phyloP scores from a whole-genome alignment of 2,329 filamentous ascomycete genomes.

The Fusarium marasasianum region DNA sequence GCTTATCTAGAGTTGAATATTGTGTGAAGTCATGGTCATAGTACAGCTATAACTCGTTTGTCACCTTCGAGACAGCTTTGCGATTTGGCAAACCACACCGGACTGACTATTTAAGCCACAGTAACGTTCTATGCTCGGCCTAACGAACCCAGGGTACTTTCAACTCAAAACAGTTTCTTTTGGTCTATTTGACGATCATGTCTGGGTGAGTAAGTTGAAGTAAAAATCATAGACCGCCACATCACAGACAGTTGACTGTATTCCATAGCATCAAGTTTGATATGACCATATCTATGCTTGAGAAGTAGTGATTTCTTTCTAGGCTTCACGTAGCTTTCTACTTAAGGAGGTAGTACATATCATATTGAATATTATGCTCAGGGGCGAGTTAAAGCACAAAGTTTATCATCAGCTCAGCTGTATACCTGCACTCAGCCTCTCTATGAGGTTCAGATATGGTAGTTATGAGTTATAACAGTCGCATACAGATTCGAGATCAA shows the following conservation, averaged over 20 bases:
- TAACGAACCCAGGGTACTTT: neutral
- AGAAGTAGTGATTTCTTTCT: neutral
- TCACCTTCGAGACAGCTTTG: neutral
- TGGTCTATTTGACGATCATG: neutral
- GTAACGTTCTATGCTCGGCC: neutral
- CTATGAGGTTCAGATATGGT: neutral
- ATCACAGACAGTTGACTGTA: too few relatives aligned
- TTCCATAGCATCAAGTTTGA: neutral
- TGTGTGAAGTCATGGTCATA: neutral
- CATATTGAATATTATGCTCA: neutral
- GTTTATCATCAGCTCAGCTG: neutral
- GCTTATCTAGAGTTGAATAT: neutral
- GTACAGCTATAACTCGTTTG: neutral
- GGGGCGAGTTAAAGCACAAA: neutral
- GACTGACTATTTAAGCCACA: neutral
- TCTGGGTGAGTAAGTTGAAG: neutral
- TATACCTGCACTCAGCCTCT: neutral
- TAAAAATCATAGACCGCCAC: neutral
- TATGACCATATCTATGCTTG: neutral
- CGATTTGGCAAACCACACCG: neutral
- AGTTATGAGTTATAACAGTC: neutral
- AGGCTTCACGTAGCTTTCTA: neutral
- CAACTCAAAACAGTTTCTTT: neutral
- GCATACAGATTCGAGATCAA: neutral
- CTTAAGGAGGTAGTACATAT: neutral